A percentile compares a stretch with the other conserved stretches of the same genome.
phyloP scores from a whole-genome alignment of 176 grass and related monocot genomes.

The Hyparrhenia diplandra region DNA sequence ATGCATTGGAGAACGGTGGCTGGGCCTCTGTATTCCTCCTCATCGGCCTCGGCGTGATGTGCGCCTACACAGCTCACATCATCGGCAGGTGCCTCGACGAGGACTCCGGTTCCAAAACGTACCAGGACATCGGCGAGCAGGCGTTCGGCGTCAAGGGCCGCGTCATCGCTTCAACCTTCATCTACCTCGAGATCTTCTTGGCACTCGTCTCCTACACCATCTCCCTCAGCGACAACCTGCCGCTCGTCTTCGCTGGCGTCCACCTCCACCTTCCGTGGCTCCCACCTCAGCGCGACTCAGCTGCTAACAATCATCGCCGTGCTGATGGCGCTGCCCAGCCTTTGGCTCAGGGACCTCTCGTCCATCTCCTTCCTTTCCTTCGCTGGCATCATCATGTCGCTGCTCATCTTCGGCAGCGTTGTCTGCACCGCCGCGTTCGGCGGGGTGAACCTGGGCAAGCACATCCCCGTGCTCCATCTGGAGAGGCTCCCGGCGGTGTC shows the following conservation, averaged over 20 bases:
- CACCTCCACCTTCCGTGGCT: conserved; percentile 38
- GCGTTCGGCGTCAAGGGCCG: conserved; percentile 62
- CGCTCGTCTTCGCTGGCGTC: conserved; percentile 51
- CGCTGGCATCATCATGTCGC: conserved; percentile 64
- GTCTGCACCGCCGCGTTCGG: conserved; percentile 36
- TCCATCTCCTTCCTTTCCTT: conserved; percentile 82
- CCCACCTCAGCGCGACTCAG: conserved; percentile 40
- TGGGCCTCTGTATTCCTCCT: conserved; percentile 68
- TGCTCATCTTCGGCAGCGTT: conserved; percentile 61
- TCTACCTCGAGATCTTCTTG: conserved; percentile 83
- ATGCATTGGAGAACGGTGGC: conserved; percentile 72
- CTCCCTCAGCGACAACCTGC: conserved; percentile 84
- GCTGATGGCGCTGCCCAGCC: conserved; percentile 57
- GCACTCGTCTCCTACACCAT: conserved; percentile 84
- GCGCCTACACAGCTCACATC: conserved; percentile 65
- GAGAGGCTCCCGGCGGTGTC: conserved; percentile 55
- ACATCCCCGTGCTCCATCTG: conserved; percentile 37
- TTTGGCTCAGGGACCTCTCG: conserved; percentile 65
- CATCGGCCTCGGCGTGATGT: conserved; percentile 59
- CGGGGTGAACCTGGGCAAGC: conserved; percentile 1
- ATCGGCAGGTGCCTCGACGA: conserved; percentile 70
- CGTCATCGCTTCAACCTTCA: conserved; percentile 49
- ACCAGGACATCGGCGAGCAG: conserved; percentile 61
- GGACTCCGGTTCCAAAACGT: conserved; percentile 38
- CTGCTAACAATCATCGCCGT: conserved; percentile 54